Evolutionary conservation across 768 basidiomycete species (phyloP), one percentile per base, ranked within the genome.

Genomic region (Boletus subcaerulescens): DNA sequence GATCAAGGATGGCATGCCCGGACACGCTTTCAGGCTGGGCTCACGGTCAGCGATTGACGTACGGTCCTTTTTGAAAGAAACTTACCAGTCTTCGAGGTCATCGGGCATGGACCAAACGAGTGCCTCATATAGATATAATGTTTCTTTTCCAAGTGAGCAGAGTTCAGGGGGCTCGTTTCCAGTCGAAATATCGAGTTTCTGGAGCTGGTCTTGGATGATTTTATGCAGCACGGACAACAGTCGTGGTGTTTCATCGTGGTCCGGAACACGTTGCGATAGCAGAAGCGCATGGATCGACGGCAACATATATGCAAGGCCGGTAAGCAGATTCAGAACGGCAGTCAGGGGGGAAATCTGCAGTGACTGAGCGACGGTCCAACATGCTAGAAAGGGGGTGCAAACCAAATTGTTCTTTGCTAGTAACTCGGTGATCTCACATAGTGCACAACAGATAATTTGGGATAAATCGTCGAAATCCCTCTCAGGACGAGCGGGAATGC

Each of bases 251-350:
- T 62, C 60, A 14, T 66, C 60, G 24, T 65, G 61, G 38, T 62
- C 68, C 13, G 65, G 52, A 39, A 59, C 64, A 35, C 44, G 53
- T 24, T 50, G 60, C 1, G 74, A 69, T 13, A 82, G 55, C 12
- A 82, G 61, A 35, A 67, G 55, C 11, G 71, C 43, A 45, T 70
- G 71, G 52, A 84, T 81, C 12, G 73, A 64, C 17, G 87, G 84
- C 45, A 86, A 60, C 17, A 75, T 72, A 45, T 77, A 73, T 22
- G 71, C 68, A 24, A 88, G 68, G 17, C 71, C 66, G 11, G 74
- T 71, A 41, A 87, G 59, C 42, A 90, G 67, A 63, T 81, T 76
- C 14, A 89, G 69, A 33, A 87, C 65, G 35, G 80, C 77, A 4
- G 76, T 70, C 33, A 87, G 63, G 17, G 77, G 73, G 42, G 63